These are phyloP conservation scores for Podospora tetraspora DNA, from an alignment of 495 filamentous ascomycete species.

Conservation along the genomic window DNA sequence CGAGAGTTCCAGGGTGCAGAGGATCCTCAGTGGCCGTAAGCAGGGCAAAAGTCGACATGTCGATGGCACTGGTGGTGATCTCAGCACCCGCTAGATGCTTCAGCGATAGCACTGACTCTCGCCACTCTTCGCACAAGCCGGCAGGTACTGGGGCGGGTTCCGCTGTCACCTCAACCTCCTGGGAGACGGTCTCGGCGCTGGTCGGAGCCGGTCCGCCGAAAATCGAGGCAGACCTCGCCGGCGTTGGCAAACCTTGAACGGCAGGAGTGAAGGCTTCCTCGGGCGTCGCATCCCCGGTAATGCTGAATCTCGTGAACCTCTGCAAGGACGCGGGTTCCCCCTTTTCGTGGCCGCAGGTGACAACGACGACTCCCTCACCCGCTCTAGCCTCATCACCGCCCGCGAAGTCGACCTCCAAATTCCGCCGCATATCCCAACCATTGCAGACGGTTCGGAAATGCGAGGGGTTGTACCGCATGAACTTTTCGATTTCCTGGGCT, in stretches of 20 bases:
- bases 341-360: constrained; percentile 64
- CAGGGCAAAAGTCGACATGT: constrained; percentile 65
- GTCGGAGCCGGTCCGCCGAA: constrained; percentile 14
- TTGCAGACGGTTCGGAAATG: constrained; percentile 74
- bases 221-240: constrained; percentile 13
- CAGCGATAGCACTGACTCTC: constrained; percentile 26
- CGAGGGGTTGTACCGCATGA: constrained; percentile 64
- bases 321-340: constrained; percentile 33
- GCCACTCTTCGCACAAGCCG: constrained; percentile 35
- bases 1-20: constrained; percentile 31
- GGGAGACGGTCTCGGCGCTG: neutral
- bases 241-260: constrained; percentile 1
- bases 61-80: constrained; percentile 70
- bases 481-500: constrained; percentile 75
- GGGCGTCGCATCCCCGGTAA: neutral
- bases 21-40: constrained; percentile 74
- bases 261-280: constrained; percentile 13
- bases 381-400: constrained; percentile 65
- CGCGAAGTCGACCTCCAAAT: constrained; percentile 83
- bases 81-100: constrained; percentile 28
- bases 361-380: constrained; percentile 70
- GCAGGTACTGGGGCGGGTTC: neutral
- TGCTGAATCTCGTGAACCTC: constrained; percentile 25
- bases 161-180: neutral
- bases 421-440: constrained; percentile 89